Evolutionary conservation across 2,329 filamentous ascomycete species (phyloP).

Genomic region (Penicillium fuscoglaucum): DNA sequence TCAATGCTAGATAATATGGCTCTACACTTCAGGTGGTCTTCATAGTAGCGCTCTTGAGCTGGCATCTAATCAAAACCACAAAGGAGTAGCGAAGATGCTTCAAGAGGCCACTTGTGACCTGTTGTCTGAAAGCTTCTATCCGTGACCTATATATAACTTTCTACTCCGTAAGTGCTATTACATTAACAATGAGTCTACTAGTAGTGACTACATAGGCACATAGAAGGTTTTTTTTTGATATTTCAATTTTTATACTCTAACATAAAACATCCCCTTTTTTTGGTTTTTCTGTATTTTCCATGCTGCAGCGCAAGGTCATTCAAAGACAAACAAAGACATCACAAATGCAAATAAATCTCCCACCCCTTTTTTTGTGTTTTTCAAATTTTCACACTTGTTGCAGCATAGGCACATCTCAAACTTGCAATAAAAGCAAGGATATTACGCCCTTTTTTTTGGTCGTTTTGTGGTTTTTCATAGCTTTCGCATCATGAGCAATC

Average conservation of each 20-base stretch:
- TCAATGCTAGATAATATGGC: too few relatives aligned
- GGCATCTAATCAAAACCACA: too few relatives aligned
- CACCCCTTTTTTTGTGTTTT: not conserved
- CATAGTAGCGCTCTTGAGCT: too few relatives aligned
- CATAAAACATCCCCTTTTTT: conserved; percentile 4
- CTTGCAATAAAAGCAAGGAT: not conserved
- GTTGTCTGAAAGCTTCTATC: too few relatives aligned
- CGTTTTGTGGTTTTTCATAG: not conserved
- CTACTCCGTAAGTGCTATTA: too few relatives aligned
- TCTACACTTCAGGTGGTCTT: too few relatives aligned
- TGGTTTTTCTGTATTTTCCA: not conserved
- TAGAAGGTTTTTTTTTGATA: not conserved
- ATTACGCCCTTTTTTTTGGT: not conserved
- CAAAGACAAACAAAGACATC: not conserved
- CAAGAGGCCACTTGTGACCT: too few relatives aligned
- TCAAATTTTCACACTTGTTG: not conserved
- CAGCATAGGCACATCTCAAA: not conserved
- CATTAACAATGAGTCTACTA: not conserved
- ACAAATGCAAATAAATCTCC: not conserved
- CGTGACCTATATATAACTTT: too few relatives aligned
- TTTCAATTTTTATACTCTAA: not conserved
- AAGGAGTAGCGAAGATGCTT: too few relatives aligned
- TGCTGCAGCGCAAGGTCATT: not conserved
- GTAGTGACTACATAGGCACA: not conserved
- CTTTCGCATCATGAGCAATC: not conserved